Evolutionary conservation across 306 rosid species (phyloP).

Genomic region (Fragaria ananassa): DNA sequence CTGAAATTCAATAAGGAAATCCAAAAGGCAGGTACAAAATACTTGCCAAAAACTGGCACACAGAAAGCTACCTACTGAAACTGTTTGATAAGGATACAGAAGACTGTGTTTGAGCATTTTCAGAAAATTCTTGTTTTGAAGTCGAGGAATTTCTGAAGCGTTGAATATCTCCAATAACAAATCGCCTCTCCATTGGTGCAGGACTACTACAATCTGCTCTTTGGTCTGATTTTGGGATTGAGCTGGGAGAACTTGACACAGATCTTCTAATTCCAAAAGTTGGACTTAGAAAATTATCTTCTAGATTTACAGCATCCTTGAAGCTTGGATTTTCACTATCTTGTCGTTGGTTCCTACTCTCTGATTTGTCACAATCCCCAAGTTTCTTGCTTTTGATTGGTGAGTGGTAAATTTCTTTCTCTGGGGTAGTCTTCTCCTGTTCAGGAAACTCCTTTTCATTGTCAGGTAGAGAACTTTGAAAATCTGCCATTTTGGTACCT

Average conservation of each 20-base stretch:
- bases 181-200: constrained; percentile 32
- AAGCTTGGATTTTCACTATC: constrained; percentile 27
- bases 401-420: constrained; percentile 34
- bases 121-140: constrained; percentile 35
- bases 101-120: constrained; percentile 33
- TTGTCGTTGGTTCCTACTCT: constrained; percentile 39
- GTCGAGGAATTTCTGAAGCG: constrained; percentile 43
- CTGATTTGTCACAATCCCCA: constrained; percentile 35
- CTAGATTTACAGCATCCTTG: constrained; percentile 36
- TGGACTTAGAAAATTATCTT: constrained; percentile 55
- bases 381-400: constrained; percentile 30
- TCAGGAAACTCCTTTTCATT: constrained; percentile 32
- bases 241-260: constrained; percentile 42
- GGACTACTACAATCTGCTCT: constrained; percentile 37
- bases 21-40: constrained; percentile 33
- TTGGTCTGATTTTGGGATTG: constrained; percentile 43
- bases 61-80: constrained; percentile 24
- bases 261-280: constrained; percentile 53
- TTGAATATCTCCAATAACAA: constrained; percentile 41
- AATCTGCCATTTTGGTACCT: constrained; percentile 31
- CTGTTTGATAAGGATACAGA: constrained; percentile 59
- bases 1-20: constrained; percentile 67
- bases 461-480: constrained; percentile 32
- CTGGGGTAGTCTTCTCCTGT: constrained; percentile 32
- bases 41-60: constrained; percentile 19